Percentiles rank a stretch among this genome's conserved stretches.
Conservation (phyloP, 176 grass and related monocot genomes). For the Sorghum bicolor region DNA sequence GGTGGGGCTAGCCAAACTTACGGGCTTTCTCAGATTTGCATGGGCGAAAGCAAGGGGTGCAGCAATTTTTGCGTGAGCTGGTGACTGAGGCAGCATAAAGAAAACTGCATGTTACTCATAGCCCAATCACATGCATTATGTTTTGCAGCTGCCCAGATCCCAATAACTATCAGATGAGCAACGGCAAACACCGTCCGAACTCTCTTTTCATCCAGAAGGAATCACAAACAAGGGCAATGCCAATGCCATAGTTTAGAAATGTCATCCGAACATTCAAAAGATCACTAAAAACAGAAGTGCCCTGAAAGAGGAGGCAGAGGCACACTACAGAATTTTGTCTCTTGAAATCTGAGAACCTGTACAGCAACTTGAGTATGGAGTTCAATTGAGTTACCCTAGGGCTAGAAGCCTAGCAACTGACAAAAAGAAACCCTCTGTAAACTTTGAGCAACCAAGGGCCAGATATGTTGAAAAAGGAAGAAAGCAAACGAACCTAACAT, state of each 20-base stretch:
- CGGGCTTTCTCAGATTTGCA: not conserved
- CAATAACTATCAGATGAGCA: not conserved
- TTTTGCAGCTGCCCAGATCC: not conserved
- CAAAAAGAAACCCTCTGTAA: not conserved
- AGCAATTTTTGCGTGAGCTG: not conserved
- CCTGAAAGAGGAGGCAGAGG: not conserved
- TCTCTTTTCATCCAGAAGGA: not conserved
- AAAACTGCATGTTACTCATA: conserved; percentile 10
- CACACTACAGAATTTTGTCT: not conserved
- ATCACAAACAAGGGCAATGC: not conserved
- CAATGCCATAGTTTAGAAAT: not conserved
- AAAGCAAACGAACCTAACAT: conserved; percentile 40
- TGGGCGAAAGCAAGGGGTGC: not conserved
- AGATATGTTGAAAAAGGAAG: conserved; percentile 17
- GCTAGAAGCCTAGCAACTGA: not conserved
- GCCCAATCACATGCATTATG: not conserved
- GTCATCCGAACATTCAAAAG: conserved; percentile 7
- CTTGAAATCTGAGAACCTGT: conserved; percentile 27
- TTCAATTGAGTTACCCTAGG: conserved; percentile 37
- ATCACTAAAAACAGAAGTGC: not conserved
- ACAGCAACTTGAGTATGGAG: conserved; percentile 28
- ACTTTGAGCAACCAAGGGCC: conserved; percentile 1
- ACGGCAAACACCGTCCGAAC: not conserved
- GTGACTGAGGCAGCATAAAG: not conserved
- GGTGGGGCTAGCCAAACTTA: too few species aligned